phyloP scores from a whole-genome alignment of 345 rosid genomes.

The Kandelia obovata region DNA sequence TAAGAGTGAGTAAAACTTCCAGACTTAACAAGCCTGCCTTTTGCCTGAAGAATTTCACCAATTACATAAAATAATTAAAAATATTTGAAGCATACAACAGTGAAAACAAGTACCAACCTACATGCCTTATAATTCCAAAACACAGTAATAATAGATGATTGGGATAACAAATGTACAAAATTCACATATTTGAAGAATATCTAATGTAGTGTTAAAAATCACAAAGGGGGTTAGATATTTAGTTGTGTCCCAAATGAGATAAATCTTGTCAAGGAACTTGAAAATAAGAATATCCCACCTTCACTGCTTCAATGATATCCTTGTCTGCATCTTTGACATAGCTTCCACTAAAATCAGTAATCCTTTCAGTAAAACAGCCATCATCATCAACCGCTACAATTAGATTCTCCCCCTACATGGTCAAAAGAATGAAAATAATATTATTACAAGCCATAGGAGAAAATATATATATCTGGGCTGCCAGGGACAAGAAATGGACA shows the following conservation, averaged over 20 bases:
- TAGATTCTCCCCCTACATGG: conserved; percentile 62
- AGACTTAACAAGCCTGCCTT: conserved; percentile 83
- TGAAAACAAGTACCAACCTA: not conserved
- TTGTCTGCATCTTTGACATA: conserved; percentile 95
- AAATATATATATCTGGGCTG: not conserved
- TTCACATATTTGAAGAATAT: too few species aligned
- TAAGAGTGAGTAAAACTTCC: conserved; percentile 83
- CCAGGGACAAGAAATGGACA: too few species aligned
- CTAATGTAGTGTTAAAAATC: not conserved
- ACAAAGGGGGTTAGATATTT: not conserved
- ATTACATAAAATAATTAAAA: not conserved
- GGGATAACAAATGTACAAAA: too few species aligned
- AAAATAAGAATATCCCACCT: conserved; percentile 45
- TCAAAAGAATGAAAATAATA: conserved; percentile 1
- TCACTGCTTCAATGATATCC: conserved; percentile 75
- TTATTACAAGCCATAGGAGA: not conserved
- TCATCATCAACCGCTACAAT: conserved; percentile 95
- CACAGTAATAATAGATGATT: not conserved
- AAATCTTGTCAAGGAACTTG: not conserved
- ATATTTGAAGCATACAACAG: not conserved
- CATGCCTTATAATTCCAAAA: not conserved
- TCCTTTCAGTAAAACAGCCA: conserved; percentile 74
- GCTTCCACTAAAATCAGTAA: conserved; percentile 65
- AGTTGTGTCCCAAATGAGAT: not conserved
- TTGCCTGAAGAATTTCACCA: conserved; percentile 49